These are phyloP conservation scores for Panus rudis DNA, from an alignment of 768 basidiomycete genomes.

Conservation along the genomic window DNA sequence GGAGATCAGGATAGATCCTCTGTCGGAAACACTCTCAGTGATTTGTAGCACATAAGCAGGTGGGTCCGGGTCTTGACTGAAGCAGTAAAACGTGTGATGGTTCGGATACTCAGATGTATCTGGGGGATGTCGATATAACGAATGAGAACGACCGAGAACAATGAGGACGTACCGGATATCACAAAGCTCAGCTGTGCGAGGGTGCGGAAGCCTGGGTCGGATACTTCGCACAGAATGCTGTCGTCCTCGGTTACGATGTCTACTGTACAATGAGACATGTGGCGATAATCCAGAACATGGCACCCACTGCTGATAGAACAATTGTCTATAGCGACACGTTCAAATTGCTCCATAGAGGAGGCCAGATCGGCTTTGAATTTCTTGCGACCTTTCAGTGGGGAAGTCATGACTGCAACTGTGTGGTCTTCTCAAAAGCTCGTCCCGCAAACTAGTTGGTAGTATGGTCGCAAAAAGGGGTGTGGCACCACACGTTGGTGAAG, in stretches of 20 bases:
- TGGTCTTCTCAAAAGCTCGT: too few species aligned
- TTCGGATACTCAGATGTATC: conserved; percentile 65
- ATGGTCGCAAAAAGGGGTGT: too few species aligned
- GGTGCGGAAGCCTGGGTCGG: conserved; percentile 25
- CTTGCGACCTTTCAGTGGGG: conserved; percentile 44
- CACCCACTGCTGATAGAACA: too few species aligned
- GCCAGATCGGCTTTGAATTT: conserved; percentile 52
- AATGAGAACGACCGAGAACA: not conserved
- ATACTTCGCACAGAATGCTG: conserved; percentile 48
- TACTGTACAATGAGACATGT: too few species aligned
- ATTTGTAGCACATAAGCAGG: conserved; percentile 33
- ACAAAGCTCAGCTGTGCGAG: conserved; percentile 42
- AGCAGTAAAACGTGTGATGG: conserved; percentile 50
- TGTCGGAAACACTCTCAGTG: conserved; percentile 38
- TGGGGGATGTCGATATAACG: conserved; percentile 17
- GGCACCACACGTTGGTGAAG: too few species aligned
- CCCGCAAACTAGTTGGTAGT: too few species aligned
- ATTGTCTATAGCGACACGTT: too few species aligned
- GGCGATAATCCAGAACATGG: too few species aligned
- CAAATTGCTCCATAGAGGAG: too few species aligned
- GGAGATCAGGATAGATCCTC: too few species aligned
- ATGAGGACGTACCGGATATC: conserved; percentile 37
- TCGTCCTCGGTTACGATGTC: too few species aligned
- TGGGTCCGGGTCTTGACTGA: conserved; percentile 39
- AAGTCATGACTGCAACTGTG: too few species aligned